Base-by-base conservation (phyloP, 1,139 yeast genomes). In the Pichia sp. region DNA sequence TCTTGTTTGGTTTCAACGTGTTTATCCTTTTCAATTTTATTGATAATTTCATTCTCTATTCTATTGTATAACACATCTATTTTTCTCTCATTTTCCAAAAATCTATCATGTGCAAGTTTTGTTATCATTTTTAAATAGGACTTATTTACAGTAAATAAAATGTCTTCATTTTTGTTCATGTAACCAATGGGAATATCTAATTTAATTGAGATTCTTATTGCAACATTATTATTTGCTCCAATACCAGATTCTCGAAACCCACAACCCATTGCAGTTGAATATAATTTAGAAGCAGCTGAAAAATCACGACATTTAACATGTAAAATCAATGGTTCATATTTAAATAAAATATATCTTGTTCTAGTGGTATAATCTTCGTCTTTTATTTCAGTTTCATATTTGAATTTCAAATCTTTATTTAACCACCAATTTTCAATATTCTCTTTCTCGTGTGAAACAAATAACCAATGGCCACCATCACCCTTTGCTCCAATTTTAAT, bases 201-300 rank as follows among this genome's bases (percentile, higher is more conserved):
- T 56, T 78, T 77, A 49, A 86, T 80, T 15, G 85, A 79, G 6
- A 79, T 83, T 54, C 95, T 70, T 23, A 86, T 80, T 0, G 87
- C 95, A 4, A 86, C 95, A n/a, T 82, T 71, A 57, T 80, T 76
- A 58, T 85, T 85, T 39, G 82, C 74, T 5, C 95, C 94, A 45
- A 87, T 85, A 1, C 96, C 96, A 35, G 87, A 76, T 64, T 87
- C 96, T 59, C 96, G 71, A 59, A 84, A 88, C 8, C 96, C 96
- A 64, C 92, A 82, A 11, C 76, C 74, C 89, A 87, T 83, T 0
- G 95, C 95, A 0, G 77, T 68, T 32, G 81, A 76, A 56, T 81
- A 85, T 16, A 88, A 64, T 30, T 68, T 67, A n/a, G 74, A 71
- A 0, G 96, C 95, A 5, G 74, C 67, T 9, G 65, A 68, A 29